Evolutionary conservation across 495 filamentous ascomycete genomes (phyloP).

Genomic region (Platismatia glauca): DNA sequence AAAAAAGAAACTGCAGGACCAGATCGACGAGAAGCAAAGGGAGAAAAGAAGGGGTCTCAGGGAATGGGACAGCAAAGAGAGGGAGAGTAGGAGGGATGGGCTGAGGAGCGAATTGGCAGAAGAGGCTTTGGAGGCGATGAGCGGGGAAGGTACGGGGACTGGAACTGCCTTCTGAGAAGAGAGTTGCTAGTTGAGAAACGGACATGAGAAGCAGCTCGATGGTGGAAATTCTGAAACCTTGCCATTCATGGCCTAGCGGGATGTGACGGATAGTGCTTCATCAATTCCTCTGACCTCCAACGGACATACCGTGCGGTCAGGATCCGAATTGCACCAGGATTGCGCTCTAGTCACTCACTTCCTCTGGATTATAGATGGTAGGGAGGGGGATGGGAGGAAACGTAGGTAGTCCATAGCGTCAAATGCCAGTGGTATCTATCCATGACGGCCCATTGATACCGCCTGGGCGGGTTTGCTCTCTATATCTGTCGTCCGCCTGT

Average conservation of each 20-base stretch:
- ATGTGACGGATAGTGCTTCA: not conserved
- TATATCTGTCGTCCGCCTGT: not conserved
- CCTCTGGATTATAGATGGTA: not conserved
- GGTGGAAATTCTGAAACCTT: not conserved
- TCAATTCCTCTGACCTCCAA: not conserved
- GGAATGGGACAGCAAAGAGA: slow-evolving; percentile 52
- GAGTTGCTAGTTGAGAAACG: not conserved
- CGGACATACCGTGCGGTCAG: not conserved
- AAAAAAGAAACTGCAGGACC: slow-evolving; percentile 43
- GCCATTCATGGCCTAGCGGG: not conserved
- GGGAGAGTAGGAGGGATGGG: slow-evolving; percentile 50
- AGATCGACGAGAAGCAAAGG: slow-evolving; percentile 47
- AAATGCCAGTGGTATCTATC: not conserved
- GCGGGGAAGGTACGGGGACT: slow-evolving; percentile 44
- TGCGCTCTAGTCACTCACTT: not conserved
- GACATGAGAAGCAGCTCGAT: not conserved
- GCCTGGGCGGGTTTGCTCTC: not conserved
- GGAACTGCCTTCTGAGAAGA: slow-evolving; percentile 35
- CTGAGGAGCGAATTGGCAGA: slow-evolving; percentile 55
- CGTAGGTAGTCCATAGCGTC: not conserved
- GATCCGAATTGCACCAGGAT: not conserved
- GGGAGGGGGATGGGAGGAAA: not conserved
- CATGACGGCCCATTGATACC: not conserved
- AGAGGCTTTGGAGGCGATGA: slow-evolving; percentile 47
- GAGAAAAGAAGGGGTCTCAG: slow-evolving; percentile 41